A percentile compares a stretch with the other conserved stretches of the same genome.
phyloP scores from a whole-genome alignment of 2,329 filamentous ascomycete genomes.

The Onygenales sp. region DNA sequence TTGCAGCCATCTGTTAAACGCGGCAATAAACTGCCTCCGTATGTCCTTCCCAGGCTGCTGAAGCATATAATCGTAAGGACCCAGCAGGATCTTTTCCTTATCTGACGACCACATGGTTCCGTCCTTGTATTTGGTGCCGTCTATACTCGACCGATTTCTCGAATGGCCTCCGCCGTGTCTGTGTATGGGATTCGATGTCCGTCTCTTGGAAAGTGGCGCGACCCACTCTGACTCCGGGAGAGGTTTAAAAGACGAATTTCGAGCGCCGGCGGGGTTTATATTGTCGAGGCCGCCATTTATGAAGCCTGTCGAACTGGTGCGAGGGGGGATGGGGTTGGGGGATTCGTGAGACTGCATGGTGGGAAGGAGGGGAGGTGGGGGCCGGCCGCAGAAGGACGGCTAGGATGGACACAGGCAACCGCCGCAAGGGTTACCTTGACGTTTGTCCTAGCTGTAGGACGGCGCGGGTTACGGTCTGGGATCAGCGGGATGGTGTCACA shows the following conservation, averaged over 20 bases:
- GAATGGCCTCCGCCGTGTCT: slow-evolving; percentile 14
- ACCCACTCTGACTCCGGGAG: slow-evolving; percentile 57
- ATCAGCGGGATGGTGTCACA: too few relatives aligned
- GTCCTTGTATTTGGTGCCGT: slow-evolving; percentile 30
- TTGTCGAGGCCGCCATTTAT: slow-evolving; percentile 22
- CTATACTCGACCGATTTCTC: slow-evolving; percentile 28
- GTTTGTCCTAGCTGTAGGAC: too few relatives aligned
- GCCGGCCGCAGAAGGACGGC: too few relatives aligned
- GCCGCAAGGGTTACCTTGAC: too few relatives aligned
- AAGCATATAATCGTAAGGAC: slow-evolving; percentile 72
- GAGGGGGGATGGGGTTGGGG: slow-evolving; percentile 57
- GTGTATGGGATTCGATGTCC: slow-evolving; percentile 16
- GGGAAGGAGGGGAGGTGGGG: too few relatives aligned
- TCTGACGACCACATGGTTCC: slow-evolving; percentile 52
- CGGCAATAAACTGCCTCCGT: slow-evolving; percentile 26
- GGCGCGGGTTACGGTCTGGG: too few relatives aligned
- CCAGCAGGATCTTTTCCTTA: slow-evolving; percentile 69
- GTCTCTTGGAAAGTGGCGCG: slow-evolving; percentile 28
- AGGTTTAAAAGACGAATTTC: slow-evolving; percentile 29
- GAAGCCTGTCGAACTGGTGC: slow-evolving; percentile 58
- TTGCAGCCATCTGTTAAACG: slow-evolving; percentile 29
- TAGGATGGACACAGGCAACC: too few relatives aligned
- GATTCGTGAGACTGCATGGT: slow-evolving; percentile 32
- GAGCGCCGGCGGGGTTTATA: slow-evolving; percentile 21
- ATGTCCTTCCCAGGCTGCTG: slow-evolving; percentile 57